These are phyloP conservation scores for Stephanocyclus meneghinianus DNA, from an alignment of 352 stramenopile genomes.

Conservation along the genomic window DNA sequence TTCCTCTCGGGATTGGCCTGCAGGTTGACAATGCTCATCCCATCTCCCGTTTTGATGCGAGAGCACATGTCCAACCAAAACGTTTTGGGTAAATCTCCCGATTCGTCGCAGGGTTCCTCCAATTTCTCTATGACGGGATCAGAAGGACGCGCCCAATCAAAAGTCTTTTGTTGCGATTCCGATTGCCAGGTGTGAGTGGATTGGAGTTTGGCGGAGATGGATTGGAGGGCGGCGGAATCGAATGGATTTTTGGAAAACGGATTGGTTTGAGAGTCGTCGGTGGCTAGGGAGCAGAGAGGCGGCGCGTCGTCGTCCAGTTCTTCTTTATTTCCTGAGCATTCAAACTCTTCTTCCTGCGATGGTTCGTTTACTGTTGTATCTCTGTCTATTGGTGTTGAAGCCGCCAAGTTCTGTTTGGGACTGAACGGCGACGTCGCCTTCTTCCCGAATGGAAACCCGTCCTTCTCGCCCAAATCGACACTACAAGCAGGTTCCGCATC, in stretches of 20 bases:
- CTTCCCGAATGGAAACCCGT: slow-evolving; percentile 11
- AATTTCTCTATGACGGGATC: slow-evolving; percentile 55
- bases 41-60: slow-evolving; percentile 53
- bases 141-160: slow-evolving; percentile 68
- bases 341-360: slow-evolving; percentile 68
- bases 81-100: slow-evolving; percentile 56
- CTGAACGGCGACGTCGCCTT: background rate
- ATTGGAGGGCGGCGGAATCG: slow-evolving; percentile 45
- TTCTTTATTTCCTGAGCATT: slow-evolving; percentile 58
- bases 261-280: slow-evolving; percentile 17
- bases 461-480: slow-evolving; percentile 37
- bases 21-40: slow-evolving; percentile 87
- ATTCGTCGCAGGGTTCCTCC: slow-evolving; percentile 50
- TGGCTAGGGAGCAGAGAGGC: slow-evolving; percentile 66
- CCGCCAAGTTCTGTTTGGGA: background rate
- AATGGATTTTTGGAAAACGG: slow-evolving; percentile 2
- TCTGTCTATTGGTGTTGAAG: background rate
- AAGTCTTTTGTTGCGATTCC: slow-evolving; percentile 68
- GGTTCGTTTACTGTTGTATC: slow-evolving; percentile 19
- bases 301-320: slow-evolving; percentile 76
- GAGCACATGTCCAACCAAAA: slow-evolving; percentile 84
- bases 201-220: slow-evolving; percentile 29
- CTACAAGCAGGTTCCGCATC: slow-evolving; percentile 57
- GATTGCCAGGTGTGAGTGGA: slow-evolving; percentile 55
- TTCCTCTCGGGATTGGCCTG: slow-evolving; percentile 96